A percentile compares a stretch with the other conserved stretches of the same genome.
Evolutionary conservation across 2,329 filamentous ascomycete genomes (phyloP).

Genomic region (Aureobasidium sp.): DNA sequence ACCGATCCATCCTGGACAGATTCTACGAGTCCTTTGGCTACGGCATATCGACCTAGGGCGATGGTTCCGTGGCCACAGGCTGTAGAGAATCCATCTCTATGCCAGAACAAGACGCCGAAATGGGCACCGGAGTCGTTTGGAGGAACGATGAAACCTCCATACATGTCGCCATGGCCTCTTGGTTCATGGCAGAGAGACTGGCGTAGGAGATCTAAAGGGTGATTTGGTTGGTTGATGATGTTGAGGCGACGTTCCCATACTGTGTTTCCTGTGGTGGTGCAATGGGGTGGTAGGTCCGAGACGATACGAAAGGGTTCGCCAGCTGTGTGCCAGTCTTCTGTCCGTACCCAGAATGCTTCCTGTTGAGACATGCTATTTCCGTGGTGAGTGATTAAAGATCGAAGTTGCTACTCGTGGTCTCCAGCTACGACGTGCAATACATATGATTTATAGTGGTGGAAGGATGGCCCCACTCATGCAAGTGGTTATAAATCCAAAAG

Average conservation of each 20-base stretch:
- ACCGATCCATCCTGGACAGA: not conserved
- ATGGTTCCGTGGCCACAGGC: conserved; percentile 47
- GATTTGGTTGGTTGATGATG: conserved; percentile 18
- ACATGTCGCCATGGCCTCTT: conserved; percentile 44
- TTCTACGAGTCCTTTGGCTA: conserved; percentile 16
- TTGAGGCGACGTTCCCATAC: conserved; percentile 32
- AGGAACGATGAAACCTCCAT: conserved; percentile 37
- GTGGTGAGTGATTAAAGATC: not conserved
- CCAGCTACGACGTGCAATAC: too few relatives aligned
- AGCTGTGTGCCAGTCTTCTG: conserved; percentile 33
- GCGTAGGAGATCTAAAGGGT: conserved; percentile 26
- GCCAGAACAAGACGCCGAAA: conserved; percentile 40
- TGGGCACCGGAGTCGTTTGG: conserved; percentile 38
- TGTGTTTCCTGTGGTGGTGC: conserved; percentile 33
- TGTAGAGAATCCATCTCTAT: conserved; percentile 41
- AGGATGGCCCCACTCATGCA: too few relatives aligned
- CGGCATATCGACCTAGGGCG: conserved; percentile 37
- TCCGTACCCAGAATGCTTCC: conserved; percentile 2
- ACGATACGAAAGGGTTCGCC: conserved; percentile 43
- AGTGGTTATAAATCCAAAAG: too few relatives aligned
- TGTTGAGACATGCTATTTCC: not conserved
- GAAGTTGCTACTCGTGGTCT: not conserved
- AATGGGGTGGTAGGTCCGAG: conserved; percentile 21
- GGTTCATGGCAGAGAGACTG: conserved; percentile 38
- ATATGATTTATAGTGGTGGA: too few relatives aligned